Base-by-base conservation (phyloP, 768 basidiomycete genomes). In the Trametes cinnabarina region DNA sequence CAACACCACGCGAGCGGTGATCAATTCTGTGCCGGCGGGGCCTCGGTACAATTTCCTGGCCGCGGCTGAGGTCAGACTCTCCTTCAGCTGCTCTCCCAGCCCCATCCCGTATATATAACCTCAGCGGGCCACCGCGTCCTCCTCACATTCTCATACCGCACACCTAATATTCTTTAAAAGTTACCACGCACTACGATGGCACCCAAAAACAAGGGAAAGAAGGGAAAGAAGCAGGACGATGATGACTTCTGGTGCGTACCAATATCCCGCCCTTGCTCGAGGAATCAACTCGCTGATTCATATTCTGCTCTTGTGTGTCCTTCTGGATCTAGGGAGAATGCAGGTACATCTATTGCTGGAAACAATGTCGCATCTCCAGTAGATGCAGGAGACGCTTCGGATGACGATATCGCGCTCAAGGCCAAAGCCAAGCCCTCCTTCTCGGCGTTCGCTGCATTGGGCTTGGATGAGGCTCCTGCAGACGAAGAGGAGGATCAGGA, bases 181-280 rank as follows among this genome's bases (percentile, higher is more conserved):
- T 49, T 32, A 15, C 25, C 4, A 3, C 26, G 4, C 23, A 19
- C 2, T 5, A 14, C 28, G 23, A 83, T 84, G 82, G 76, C 86
- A 30, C 85, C 86, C 26, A 87, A 87, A 70, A 81, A 78, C 69
- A 92, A 92, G 69, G 93, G 88, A 63, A 96, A 95, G 78, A 95
- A 94, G 68, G 84, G 80, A 28, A 94, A 94, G 76, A 88, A 85
- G 66, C 78, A 77, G 42, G 85, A 88, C 64, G 92, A 95, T 62
- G 91, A 92, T 66, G 86, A 82, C 37, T 90, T 82, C 75, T 96
- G 93, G 93, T 92, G 47, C 32, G 77, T 58, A 14, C 32, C 25
- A 32, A 37, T 22, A 26, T 28, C 39, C 47, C 39, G 41, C 41
- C 40, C 14, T 43, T 5, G 22, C 25, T 32, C 23, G n/a, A n/a